phyloP scores from a whole-genome alignment of 768 basidiomycete species.

The Kwoniella dendrophila region DNA sequence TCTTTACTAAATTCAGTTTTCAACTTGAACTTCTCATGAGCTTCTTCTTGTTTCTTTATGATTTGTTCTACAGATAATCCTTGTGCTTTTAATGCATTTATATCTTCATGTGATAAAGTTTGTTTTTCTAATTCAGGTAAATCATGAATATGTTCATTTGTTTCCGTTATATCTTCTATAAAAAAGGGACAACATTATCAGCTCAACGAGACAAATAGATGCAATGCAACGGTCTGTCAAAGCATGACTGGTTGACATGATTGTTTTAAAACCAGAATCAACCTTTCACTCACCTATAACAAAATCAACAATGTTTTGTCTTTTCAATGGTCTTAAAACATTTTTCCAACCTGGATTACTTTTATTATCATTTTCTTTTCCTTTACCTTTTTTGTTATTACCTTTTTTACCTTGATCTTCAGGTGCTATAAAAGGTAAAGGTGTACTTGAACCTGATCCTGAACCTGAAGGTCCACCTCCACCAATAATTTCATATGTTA shows the following conservation, averaged over 20 bases:
- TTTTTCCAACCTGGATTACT: constrained; percentile 35
- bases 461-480: constrained; percentile 1
- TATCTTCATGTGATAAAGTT: constrained; percentile 77
- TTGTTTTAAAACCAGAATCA: neutral
- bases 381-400: constrained; percentile 66
- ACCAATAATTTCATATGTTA: constrained; percentile 75
- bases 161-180: constrained; percentile 92
- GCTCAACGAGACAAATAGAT: no score
- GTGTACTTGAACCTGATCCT: neutral
- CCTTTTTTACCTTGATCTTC: constrained; percentile 27
- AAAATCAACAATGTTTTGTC: constrained; percentile 39
- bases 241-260: neutral
- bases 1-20: constrained; percentile 99
- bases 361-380: constrained; percentile 62
- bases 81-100: constrained; percentile 76
- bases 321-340: constrained; percentile 36
- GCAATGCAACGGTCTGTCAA: no score
- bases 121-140: constrained; percentile 59
- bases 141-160: constrained; percentile 93
- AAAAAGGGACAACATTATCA: neutral
- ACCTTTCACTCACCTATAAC: constrained; percentile 34
- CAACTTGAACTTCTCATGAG: constrained; percentile 84
- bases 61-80: constrained; percentile 90
- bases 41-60: constrained; percentile 88
- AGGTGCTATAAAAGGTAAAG: neutral